Percentiles rank a stretch among this genome's conserved stretches.
These are phyloP conservation scores for Neophaeococcomyces aloes DNA, from an alignment of 2,329 filamentous ascomycete genomes.

Conservation along the genomic window DNA sequence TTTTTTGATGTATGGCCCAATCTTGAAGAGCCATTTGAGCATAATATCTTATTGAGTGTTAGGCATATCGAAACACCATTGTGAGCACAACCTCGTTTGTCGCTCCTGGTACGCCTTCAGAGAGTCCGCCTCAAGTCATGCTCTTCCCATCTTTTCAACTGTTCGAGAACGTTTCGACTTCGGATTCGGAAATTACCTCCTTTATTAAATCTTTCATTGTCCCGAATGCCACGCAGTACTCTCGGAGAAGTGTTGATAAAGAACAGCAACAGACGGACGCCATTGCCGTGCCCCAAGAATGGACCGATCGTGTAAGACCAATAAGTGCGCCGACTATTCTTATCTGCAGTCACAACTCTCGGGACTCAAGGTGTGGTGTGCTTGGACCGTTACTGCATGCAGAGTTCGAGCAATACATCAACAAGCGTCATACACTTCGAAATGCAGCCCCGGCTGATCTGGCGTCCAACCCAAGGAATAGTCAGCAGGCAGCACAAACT, in stretches of 20 bases:
- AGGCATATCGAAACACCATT: conserved; percentile 78
- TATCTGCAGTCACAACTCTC: conserved; percentile 75
- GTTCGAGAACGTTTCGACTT: conserved; percentile 49
- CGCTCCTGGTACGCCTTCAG: conserved; percentile 6
- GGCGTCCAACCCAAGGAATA: neutral
- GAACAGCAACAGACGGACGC: conserved; percentile 40
- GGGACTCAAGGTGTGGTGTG: conserved; percentile 73
- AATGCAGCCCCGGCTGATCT: neutral
- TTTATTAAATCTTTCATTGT: conserved; percentile 38
- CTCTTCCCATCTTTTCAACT: conserved; percentile 78
- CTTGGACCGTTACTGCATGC: conserved; percentile 61
- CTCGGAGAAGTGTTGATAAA: conserved; percentile 48
- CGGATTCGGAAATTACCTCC: conserved; percentile 27
- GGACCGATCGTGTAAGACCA: neutral
- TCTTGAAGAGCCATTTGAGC: neutral
- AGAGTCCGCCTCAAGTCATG: conserved; percentile 43
- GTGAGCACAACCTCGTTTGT: conserved; percentile 64
- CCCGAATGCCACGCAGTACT: conserved; percentile 50
- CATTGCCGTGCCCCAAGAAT: conserved; percentile 48
- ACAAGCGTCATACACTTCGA: conserved; percentile 3
- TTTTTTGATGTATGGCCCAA: conserved; percentile 52
- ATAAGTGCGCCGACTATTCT: conserved; percentile 46
- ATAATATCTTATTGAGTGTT: neutral
- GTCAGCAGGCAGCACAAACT: conserved; percentile 10
- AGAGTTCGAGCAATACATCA: conserved; percentile 50